Evolutionary conservation across 495 filamentous ascomycete species (phyloP).

Genomic region (Penicillium parvum): DNA sequence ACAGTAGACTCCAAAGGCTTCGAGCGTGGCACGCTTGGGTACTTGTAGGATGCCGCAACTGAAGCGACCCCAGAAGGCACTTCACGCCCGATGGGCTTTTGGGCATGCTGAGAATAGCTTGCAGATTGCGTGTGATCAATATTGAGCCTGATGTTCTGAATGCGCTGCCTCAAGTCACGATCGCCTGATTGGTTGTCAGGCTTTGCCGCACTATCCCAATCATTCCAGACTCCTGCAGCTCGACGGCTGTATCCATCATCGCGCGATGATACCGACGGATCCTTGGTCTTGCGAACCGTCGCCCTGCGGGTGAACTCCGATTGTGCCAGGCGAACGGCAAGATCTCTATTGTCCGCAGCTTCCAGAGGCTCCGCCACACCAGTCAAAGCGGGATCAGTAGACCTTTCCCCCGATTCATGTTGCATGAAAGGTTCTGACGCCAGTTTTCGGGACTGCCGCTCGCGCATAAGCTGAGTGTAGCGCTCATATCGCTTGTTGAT

Average conservation of each 20-base stretch:
- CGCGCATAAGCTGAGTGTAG: constrained; percentile 51
- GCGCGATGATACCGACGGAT: too few species aligned
- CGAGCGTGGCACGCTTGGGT: constrained; percentile 52
- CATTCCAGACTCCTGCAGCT: constrained; percentile 59
- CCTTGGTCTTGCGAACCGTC: constrained; percentile 49
- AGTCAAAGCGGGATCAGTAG: constrained; percentile 38
- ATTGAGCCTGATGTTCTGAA: constrained; percentile 41
- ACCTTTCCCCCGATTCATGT: constrained; percentile 10
- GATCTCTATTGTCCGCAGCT: constrained; percentile 64
- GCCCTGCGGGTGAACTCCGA: constrained; percentile 69
- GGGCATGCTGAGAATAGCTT: constrained; percentile 2
- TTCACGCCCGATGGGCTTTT: constrained; percentile 13
- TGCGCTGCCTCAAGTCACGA: constrained; percentile 42
- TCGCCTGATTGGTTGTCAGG: constrained; percentile 25
- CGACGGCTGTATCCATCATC: constrained; percentile 53
- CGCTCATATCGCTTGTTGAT: constrained; percentile 62
- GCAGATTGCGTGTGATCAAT: constrained; percentile 25
- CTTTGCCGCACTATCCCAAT: constrained; percentile 46
- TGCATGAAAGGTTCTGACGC: constrained; percentile 12
- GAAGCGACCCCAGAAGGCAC: constrained; percentile 13
- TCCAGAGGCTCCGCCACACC: constrained; percentile 53
- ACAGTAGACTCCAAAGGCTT: constrained; percentile 24
- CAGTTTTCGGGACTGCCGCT: constrained; percentile 38
- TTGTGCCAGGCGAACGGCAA: constrained; percentile 74
- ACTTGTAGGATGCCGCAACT: constrained; percentile 38